Percentiles rank a stretch among this genome's conserved stretches.
Evolutionary conservation across 2,329 filamentous ascomycete species (phyloP).

Genomic region (Juglanconis sp.): DNA sequence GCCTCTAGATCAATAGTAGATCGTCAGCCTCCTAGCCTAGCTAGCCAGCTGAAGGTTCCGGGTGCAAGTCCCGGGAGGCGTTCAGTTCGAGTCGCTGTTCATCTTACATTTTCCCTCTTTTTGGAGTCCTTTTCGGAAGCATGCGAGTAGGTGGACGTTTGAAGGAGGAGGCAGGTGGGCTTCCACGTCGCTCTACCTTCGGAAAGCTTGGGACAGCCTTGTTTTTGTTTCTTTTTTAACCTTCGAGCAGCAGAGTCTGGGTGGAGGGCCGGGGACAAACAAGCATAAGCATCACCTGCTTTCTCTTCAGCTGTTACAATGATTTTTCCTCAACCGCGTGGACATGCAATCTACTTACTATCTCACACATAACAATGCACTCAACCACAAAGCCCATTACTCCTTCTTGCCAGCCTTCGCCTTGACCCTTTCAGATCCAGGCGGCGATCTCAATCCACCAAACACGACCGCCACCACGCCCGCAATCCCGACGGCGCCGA

Average conservation of each 20-base stretch:
- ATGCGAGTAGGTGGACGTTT: too few species aligned
- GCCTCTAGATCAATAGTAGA: conserved; percentile 20
- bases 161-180: too few species aligned
- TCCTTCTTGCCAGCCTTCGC: conserved; percentile 19
- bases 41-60: conserved; percentile 15
- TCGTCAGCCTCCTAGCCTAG: conserved; percentile 15
- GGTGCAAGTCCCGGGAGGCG: conserved; percentile 20
- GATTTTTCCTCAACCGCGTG: neutral
- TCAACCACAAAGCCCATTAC: neutral
- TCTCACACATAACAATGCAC: neutral
- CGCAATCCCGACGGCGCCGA: conserved; percentile 78
- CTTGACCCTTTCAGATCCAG: conserved; percentile 27
- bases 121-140: neutral
- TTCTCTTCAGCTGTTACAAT: neutral
- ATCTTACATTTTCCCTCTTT: neutral
- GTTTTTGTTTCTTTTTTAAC: too few species aligned
- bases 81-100: neutral
- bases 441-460: conserved; percentile 65
- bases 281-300: neutral
- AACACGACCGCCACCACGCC: conserved; percentile 71
- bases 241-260: too few species aligned
- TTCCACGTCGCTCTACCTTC: too few species aligned
- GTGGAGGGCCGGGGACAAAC: too few species aligned
- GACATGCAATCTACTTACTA: neutral
- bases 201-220: too few species aligned